phyloP scores from a whole-genome alignment of 148 eudicot genomes.

The Chenopodium quinoa region DNA sequence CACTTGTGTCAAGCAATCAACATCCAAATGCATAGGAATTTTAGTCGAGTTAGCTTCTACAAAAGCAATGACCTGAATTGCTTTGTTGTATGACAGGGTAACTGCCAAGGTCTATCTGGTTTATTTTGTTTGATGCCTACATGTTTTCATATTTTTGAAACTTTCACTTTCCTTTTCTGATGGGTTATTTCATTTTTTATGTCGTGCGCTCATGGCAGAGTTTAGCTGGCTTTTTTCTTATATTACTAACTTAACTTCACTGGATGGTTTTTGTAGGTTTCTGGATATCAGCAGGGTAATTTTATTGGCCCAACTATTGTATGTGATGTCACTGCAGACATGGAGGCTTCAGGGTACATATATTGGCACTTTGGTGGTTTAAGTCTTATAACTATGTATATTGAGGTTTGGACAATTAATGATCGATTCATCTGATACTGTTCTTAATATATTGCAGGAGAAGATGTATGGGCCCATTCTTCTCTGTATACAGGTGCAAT shows the following conservation, averaged over 20 bases:
- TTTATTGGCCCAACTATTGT: slow-evolving; percentile 75
- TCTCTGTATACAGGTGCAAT: slow-evolving; percentile 65
- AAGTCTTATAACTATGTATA: neutral
- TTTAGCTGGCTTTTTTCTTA: slow-evolving; percentile 3
- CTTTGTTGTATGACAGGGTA: neutral
- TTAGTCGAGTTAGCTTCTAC: neutral
- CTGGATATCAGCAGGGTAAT: slow-evolving; percentile 59
- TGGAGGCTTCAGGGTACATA: slow-evolving; percentile 43
- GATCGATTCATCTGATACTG: neutral
- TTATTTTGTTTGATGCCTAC: neutral
- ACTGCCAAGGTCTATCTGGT: neutral
- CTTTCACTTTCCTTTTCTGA: neutral
- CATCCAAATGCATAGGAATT: neutral
- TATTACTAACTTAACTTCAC: neutral
- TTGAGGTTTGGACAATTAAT: neutral
- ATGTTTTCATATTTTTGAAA: neutral
- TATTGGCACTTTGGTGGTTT: neutral
- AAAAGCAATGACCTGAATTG: neutral
- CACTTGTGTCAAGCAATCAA: neutral
- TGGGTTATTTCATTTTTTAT: neutral
- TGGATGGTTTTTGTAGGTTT: slow-evolving; percentile 40
- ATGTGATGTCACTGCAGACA: slow-evolving; percentile 49
- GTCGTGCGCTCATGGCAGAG: neutral
- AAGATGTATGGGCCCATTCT: slow-evolving; percentile 65
- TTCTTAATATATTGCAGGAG: slow-evolving; percentile 43